Base-by-base conservation (phyloP, 257 asterid genomes). In the Solanum tacnaense region DNA sequence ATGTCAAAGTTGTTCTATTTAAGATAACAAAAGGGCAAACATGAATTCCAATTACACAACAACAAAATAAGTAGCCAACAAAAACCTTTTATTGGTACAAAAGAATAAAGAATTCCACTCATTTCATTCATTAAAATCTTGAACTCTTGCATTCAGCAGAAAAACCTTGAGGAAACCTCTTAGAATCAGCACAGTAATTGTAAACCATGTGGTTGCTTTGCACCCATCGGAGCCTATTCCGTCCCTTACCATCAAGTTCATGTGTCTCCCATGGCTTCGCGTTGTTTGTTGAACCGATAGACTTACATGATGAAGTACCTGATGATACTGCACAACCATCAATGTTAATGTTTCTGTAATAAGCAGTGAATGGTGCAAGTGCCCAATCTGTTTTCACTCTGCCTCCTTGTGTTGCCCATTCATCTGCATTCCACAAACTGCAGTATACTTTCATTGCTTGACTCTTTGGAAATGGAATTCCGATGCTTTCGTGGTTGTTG, bases 141-240 rank as follows among this genome's bases (percentile, higher is more conserved):
- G 88, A 88, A 21, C 60, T n/a, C 86, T 86, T 89, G 78, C 90
- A 89, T 38, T 89, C 90, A 3, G 46, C 74, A 32, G 90, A 67
- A 32, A 67, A 23, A 0, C 87, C 90, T 68, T 78, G 83, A 39
- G 90, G 89, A 58, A 89, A 89, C 32, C 90, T 89, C 36, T 76
- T 60, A 27, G 73, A 18, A 78, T 89, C 90, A 41, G 87, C 74
- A 70, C 90, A 89, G 46, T 89, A 89, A 44, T 89, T 86, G 46
- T 89, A 89, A 20, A 89, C 71, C 90, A 86, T 89, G 27, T 75
- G 84, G 2, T 29, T 74, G 16, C 32, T 67, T 29, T 78, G 90
- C 23, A 89, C 90, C 90, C 90, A 89, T 13, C 90, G 31, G 11
- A 89, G 83, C 21, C 88, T 89, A 39, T 89, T 85, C 67, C 90